A percentile compares a stretch with the other conserved stretches of the same genome.
Evolutionary conservation across 495 filamentous ascomycete genomes (phyloP).

Genomic region (Aspergillus taichungensis): DNA sequence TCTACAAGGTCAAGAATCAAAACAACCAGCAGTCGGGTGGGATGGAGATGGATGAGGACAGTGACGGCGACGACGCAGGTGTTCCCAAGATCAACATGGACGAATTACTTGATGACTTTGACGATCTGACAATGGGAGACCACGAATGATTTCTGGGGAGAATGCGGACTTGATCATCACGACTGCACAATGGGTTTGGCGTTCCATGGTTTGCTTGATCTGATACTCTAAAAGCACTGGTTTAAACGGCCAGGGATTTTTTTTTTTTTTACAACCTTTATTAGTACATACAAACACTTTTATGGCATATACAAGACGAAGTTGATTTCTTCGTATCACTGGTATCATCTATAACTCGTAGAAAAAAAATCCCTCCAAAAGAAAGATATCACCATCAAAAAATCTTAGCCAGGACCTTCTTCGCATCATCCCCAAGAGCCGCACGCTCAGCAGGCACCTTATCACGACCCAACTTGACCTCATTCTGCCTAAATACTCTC

Average conservation of each 20-base stretch:
- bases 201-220: too few relatives aligned
- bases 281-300: too few relatives aligned
- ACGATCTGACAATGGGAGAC: conserved; percentile 64
- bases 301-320: too few relatives aligned
- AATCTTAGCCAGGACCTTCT: conserved; percentile 23
- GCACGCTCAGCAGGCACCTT: conserved; percentile 1
- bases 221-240: too few relatives aligned
- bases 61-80: conserved; percentile 56
- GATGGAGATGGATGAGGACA: conserved; percentile 54
- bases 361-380: too few relatives aligned
- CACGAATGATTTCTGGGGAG: conserved; percentile 10
- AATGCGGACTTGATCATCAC: not conserved
- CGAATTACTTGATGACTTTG: conserved; percentile 83
- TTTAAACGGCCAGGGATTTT: too few relatives aligned
- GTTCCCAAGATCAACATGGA: conserved; percentile 72
- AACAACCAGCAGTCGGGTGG: conserved; percentile 33
- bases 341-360: too few relatives aligned
- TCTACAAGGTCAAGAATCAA: conserved; percentile 65
- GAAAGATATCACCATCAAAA: too few relatives aligned
- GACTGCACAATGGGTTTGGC: too few relatives aligned
- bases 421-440: conserved; percentile 1
- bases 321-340: conserved; percentile 45
- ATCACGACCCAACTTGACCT: conserved; percentile 22
- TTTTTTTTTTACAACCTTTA: too few relatives aligned
- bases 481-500: conserved; percentile 69